These are phyloP conservation scores for Umbilicus rupestris DNA, from an alignment of 164 flowering plant genomes.

Conservation along the genomic window DNA sequence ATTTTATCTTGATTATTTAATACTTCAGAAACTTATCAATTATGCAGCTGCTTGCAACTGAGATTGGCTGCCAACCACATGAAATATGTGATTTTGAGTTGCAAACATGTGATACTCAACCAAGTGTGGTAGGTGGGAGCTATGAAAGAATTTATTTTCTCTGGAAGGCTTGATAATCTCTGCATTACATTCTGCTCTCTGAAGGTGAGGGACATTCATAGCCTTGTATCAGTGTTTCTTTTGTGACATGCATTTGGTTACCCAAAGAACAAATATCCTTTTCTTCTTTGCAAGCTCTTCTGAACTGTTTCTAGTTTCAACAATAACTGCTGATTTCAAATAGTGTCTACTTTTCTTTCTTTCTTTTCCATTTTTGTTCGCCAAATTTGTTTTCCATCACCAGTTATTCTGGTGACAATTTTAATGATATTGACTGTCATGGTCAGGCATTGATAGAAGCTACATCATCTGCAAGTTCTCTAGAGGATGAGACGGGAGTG, in stretches of 20 bases:
- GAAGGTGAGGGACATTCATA: conserved; percentile 37
- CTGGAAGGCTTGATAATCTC: conserved; percentile 97
- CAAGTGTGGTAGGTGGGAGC: conserved; percentile 85
- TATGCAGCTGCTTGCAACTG: conserved; percentile 61
- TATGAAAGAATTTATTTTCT: conserved; percentile 80
- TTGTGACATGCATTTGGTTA: no score
- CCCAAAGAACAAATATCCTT: no score
- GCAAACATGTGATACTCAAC: conserved; percentile 96
- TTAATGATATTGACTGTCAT: neutral
- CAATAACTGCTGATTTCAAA: no score
- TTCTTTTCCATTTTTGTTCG: neutral
- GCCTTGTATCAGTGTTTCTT: neutral
- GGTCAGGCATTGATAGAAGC: conserved; percentile 36
- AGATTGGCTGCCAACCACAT: conserved; percentile 63
- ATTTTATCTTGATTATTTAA: neutral
- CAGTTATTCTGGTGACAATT: neutral
- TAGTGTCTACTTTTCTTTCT: neutral
- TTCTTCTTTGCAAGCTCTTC: no score
- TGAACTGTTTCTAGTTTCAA: no score
- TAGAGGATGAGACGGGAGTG: conserved; percentile 47
- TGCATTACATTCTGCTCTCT: conserved; percentile 95
- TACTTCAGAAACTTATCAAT: conserved; percentile 7
- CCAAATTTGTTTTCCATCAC: neutral
- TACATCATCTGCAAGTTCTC: conserved; percentile 42
- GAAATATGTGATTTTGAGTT: conserved; percentile 93